Evolutionary conservation across 2,329 filamentous ascomycete species (phyloP), one percentile per base, ranked within the genome.

Genomic region (Fusarium clavum): DNA sequence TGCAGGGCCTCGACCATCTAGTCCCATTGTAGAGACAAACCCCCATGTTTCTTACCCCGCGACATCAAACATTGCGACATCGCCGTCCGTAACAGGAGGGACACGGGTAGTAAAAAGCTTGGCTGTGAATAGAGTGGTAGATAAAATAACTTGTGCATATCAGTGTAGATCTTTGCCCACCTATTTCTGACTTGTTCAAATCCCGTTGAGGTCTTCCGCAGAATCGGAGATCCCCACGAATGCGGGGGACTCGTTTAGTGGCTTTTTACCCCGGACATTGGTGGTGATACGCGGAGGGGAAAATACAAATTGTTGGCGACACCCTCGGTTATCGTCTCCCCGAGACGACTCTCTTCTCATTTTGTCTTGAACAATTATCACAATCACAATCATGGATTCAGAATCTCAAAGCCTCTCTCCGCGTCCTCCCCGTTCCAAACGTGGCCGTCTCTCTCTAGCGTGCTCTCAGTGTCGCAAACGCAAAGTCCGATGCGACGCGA

Each of bases 401-500:
- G 66, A 69, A 29, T 13, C 46, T 2, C 57, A 66, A 12, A 49
- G 55, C 8, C 32, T 61, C 1, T 64, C 55, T 20, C 52, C 67
- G 18, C 68, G 57, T 3, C 67, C 67, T 13, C 61, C 67, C 1
- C 62, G 63, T 5, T 67, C 62, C 16, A 70, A 70, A 10, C 62
- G 57, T 14, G 64, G 58, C 0, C 67, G 71, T 8, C 59, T 73
- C 44, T 71, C 71, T 6, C 43, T 73, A 8, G 71, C 71, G 0
- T 73, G 71, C 16, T 73, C 51, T 6, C 61, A 64, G 30, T 73
- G 71, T 27, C 71, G 71, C 54, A 73, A 64, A 44, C 71, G 71
- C 27, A 73, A 73, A 48, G 71, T 73, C 14, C 61, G 71, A 58
- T 73, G 71, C 45, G 71, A 73, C 14, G 71, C 71, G n/a, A 59